A percentile compares a stretch with the other conserved stretches of the same genome.
phyloP scores from a whole-genome alignment of 164 flowering plant species.

The Annona cherimola region DNA sequence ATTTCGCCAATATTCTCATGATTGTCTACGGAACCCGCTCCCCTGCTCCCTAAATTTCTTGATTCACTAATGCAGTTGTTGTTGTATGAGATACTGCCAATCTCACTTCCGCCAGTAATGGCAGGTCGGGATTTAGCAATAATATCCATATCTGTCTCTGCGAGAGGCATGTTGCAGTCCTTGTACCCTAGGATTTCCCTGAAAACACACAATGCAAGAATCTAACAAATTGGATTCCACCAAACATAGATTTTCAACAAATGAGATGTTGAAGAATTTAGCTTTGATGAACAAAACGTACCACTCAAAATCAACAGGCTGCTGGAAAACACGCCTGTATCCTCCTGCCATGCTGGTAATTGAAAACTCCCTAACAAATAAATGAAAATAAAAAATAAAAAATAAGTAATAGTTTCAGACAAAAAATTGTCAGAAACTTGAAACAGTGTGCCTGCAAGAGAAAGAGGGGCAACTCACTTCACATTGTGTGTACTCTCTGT shows the following conservation, averaged over 20 bases:
- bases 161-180: slow-evolving; percentile 56
- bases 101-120: slow-evolving; percentile 17
- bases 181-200: slow-evolving; percentile 71
- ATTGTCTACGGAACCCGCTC: slow-evolving; percentile 4
- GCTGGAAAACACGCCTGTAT: slow-evolving; percentile 79
- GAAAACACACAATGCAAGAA: slow-evolving; percentile 11
- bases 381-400: background rate
- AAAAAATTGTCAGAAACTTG: background rate
- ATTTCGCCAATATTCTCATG: slow-evolving; percentile 16
- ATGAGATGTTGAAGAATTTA: background rate
- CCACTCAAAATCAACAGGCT: slow-evolving; percentile 81
- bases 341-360: slow-evolving; percentile 81
- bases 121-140: slow-evolving; percentile 33
- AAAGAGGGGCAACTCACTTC: slow-evolving; percentile 44
- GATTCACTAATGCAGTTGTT: slow-evolving; percentile 10
- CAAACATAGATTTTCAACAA: background rate
- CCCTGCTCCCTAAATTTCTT: slow-evolving; percentile 16
- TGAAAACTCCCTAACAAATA: slow-evolving; percentile 70
- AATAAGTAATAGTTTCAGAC: slow-evolving; percentile 1
- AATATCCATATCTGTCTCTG: slow-evolving; percentile 77
- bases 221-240: background rate
- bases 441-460: no score
- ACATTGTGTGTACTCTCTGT: slow-evolving; percentile 59
- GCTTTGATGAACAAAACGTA: slow-evolving; percentile 14
- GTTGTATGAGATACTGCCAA: background rate